phyloP scores from a whole-genome alignment of 129 eudicot species.

The Kitagawia praeruptora region DNA sequence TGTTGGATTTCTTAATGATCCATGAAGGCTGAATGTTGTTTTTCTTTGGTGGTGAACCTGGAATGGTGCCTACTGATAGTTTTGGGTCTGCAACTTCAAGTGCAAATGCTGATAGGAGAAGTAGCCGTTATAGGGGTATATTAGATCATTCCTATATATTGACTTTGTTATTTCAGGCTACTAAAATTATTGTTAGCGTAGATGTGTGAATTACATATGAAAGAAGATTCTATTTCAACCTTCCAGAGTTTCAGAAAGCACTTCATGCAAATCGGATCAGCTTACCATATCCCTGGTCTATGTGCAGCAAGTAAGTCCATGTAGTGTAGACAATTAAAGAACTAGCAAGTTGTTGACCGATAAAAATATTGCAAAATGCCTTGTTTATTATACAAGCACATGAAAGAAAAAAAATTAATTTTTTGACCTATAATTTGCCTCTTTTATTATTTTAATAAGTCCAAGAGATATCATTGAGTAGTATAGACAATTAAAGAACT shows the following conservation, averaged over 20 bases:
- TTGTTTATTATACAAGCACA: background rate
- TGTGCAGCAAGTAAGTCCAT: constrained; percentile 78
- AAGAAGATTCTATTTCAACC: constrained; percentile 73
- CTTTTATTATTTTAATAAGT: background rate
- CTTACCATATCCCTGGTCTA: constrained; percentile 69
- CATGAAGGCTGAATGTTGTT: too few relatives aligned
- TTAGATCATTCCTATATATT: background rate
- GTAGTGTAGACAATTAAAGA: background rate
- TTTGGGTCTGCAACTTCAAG: too few relatives aligned
- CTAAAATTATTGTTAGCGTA: constrained; percentile 73
- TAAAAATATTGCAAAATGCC: background rate
- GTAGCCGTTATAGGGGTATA: too few relatives aligned
- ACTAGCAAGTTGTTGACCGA: background rate
- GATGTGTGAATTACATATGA: constrained; percentile 88
- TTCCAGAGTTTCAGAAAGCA: constrained; percentile 92
- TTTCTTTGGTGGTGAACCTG: too few relatives aligned
- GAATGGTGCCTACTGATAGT: too few relatives aligned
- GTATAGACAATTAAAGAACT: background rate
- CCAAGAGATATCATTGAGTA: background rate
- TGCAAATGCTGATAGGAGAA: too few relatives aligned
- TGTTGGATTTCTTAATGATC: too few relatives aligned
- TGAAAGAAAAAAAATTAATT: background rate
- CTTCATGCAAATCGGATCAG: constrained; percentile 90
- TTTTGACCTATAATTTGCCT: background rate
- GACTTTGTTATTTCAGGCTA: constrained; percentile 43